Percentiles rank a stretch among this genome's conserved stretches.
Evolutionary conservation across 345 rosid genomes (phyloP).

Genomic region (Salix viminalis): DNA sequence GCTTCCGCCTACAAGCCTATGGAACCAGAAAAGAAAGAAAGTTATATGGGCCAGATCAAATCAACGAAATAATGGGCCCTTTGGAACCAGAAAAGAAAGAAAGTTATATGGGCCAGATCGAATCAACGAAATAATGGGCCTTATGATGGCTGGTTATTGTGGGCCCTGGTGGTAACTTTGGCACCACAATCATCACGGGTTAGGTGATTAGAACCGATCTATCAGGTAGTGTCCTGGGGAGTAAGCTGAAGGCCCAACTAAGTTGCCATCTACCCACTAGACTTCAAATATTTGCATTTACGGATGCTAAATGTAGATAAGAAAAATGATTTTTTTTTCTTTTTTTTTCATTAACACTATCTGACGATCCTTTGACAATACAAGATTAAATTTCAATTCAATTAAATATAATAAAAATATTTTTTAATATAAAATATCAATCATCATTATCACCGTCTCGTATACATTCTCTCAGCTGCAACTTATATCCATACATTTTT

Average conservation of each 20-base stretch:
- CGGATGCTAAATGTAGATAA: neutral
- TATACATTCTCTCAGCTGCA: no score
- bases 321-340: no score
- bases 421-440: no score
- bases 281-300: neutral
- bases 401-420: no score
- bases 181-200: neutral
- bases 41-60: neutral
- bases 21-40: neutral
- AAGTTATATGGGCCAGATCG: neutral
- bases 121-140: rapidly evolving
- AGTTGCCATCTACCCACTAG: neutral
- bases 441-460: no score
- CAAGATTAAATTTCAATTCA: no score
- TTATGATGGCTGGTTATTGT: neutral
- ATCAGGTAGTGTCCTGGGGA: neutral
- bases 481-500: no score
- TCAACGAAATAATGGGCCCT: rapidly evolving
- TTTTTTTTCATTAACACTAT: no score
- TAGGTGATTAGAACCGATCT: neutral
- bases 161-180: neutral
- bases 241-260: neutral
- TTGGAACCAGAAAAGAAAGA: neutral
- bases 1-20: neutral
- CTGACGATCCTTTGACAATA: no score